A percentile compares a stretch with the other conserved stretches of the same genome.
Evolutionary conservation across 2,329 filamentous ascomycete species (phyloP).

Genomic region (Pseudogymnoascus sp.): DNA sequence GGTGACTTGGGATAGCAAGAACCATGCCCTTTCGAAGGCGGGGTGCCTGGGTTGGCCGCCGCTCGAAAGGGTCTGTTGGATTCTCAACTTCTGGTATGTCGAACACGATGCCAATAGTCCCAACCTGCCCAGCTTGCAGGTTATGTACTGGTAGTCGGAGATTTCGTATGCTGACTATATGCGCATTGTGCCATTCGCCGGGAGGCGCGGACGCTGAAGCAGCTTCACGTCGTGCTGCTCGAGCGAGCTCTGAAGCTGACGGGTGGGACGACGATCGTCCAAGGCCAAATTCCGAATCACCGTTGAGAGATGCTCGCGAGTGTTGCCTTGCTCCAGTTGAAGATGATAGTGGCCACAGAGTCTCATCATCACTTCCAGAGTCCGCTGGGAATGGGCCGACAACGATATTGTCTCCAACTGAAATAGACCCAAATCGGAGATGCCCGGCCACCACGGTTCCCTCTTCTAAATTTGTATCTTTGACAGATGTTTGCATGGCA

Average conservation of each 20-base stretch:
- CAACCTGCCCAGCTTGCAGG: slow-evolving; percentile 73
- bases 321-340: background rate
- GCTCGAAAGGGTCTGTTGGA: slow-evolving; percentile 27
- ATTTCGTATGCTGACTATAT: slow-evolving; percentile 79
- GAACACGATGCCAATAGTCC: slow-evolving; percentile 74
- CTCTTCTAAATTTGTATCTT: slow-evolving; percentile 36
- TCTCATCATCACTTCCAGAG: slow-evolving; percentile 33
- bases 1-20: slow-evolving; percentile 52
- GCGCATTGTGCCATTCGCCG: slow-evolving; percentile 71
- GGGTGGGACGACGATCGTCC: slow-evolving; percentile 38
- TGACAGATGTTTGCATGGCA: slow-evolving; percentile 35
- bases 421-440: slow-evolving; percentile 67
- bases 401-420: slow-evolving; percentile 67
- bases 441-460: slow-evolving; percentile 78
- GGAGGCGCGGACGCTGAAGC: slow-evolving; percentile 43
- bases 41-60: slow-evolving; percentile 28
- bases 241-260: slow-evolving; percentile 44
- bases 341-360: background rate
- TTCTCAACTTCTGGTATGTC: slow-evolving; percentile 33
- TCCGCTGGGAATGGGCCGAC: slow-evolving; percentile 68
- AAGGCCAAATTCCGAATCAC: slow-evolving; percentile 30
- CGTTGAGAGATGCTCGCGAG: background rate
- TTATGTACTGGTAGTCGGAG: slow-evolving; percentile 72
- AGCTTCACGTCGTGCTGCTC: slow-evolving; percentile 37
- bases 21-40: slow-evolving; percentile 75